Evolutionary conservation across 1,284 basidiomycete species (phyloP).

Genomic region (Ustilago nuda): DNA sequence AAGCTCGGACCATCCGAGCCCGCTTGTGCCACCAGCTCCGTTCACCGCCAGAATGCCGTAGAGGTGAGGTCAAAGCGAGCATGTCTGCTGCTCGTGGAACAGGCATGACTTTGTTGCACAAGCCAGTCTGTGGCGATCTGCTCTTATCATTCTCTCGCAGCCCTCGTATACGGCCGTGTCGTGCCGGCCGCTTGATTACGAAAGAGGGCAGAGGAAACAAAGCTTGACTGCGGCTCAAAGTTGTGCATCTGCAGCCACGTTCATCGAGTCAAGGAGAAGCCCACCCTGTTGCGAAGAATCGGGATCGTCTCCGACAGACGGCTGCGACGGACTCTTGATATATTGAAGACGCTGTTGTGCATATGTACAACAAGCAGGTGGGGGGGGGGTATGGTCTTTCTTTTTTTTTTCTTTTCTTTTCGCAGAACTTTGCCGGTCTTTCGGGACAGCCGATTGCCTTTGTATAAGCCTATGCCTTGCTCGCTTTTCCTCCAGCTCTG

Average conservation of each 20-base stretch:
- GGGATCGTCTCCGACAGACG: not conserved
- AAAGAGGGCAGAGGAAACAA: not conserved
- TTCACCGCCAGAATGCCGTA: too few relatives aligned
- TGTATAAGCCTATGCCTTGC: not conserved
- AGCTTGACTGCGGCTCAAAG: too few relatives aligned
- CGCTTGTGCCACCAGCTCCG: not conserved
- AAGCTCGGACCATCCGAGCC: conserved; percentile 7
- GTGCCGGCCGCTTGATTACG: conserved; percentile 5
- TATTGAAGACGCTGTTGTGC: not conserved
- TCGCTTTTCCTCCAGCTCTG: not conserved
- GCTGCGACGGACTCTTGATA: too few relatives aligned
- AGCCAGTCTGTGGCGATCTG: not conserved
- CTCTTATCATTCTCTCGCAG: not conserved
- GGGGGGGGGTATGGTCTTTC: not conserved
- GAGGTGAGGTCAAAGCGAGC: not conserved
- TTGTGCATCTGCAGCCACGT: not conserved
- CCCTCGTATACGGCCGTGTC: not conserved
- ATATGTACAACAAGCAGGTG: not conserved
- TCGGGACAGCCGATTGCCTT: conserved; percentile 1
- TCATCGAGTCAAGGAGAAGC: conserved; percentile 2
- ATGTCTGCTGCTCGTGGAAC: not conserved
- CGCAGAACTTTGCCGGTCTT: not conserved
- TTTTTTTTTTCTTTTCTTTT: not conserved
- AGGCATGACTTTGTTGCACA: conserved; percentile 9
- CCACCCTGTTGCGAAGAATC: conserved; percentile 1